Evolutionary conservation across 768 basidiomycete species (phyloP), one percentile per base, ranked within the genome.

Genomic region (Omphalotus guepiniiformis): DNA sequence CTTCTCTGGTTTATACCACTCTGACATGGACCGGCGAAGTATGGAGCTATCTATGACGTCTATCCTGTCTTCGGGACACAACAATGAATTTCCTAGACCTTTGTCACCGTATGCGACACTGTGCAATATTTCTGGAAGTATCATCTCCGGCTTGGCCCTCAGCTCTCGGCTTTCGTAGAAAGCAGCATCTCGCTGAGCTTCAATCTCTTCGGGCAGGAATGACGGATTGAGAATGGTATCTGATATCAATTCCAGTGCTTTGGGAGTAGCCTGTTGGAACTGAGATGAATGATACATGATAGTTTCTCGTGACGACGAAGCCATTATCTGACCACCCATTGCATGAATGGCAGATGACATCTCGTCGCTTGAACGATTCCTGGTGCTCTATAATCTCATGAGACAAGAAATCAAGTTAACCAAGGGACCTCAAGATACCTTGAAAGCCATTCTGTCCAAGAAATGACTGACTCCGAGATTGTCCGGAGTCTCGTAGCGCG

Each of bases 201-300:
- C 80, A 35, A 99, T 70, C 66, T 98, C 96, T 44, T 89, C 88
- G 0, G 71, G 66, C 16, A 78, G 64, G 63, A 96, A 83, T 1
- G 81, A 68, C 8, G 96, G 81, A 59, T 91, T 81, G 47, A 86
- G 74, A 40, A 90, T 83, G 13, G 94, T 95, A 65, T 97, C 94
- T 27, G 94, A 80, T 50, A 99, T 90, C 52, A 98, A 79, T 22
- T 87, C 85, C 41, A 99, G 63, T 9, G 93, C 92, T 6, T 82
- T 73, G 1, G 88, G 82, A 2, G 93, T 90, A 32, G 82, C 82
- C 51, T 82, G 72, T 55, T 92, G 83, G 60, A 93, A 94, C 63
- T 95, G 88, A 30, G 93, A 91, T 9, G 95, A 95, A 67, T 98
- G 96, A 63, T 98, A 99, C 88, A 96, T 91, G 60, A 97, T 93